These are phyloP conservation scores for Termitomyces sp. DNA, from an alignment of 768 basidiomycete species.

Conservation along the genomic window DNA sequence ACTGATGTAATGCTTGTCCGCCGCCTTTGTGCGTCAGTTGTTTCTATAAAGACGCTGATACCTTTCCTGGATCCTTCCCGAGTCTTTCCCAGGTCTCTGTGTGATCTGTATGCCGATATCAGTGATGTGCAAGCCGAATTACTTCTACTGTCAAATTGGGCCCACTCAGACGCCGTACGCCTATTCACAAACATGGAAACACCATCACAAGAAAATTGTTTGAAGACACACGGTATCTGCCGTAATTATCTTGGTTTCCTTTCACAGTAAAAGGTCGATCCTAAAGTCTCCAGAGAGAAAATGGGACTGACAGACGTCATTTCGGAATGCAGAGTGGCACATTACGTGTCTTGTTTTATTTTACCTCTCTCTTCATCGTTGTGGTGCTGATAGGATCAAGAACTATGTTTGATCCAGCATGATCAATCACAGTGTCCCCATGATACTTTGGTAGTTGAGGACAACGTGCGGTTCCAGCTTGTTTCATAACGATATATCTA, in stretches of 20 bases:
- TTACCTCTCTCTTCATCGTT: background rate
- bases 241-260: background rate
- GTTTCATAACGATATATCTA: too few relatives aligned
- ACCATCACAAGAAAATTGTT: background rate
- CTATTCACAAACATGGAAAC: too few relatives aligned
- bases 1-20: background rate
- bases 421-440: background rate
- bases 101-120: background rate
- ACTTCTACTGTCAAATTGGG: background rate
- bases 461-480: background rate
- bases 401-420: background rate
- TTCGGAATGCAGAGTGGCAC: too few relatives aligned
- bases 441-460: background rate
- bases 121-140: background rate
- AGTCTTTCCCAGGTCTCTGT: background rate
- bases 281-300: background rate
- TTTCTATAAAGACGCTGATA: too few relatives aligned
- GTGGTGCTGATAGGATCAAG: background rate
- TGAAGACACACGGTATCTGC: background rate
- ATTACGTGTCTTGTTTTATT: too few relatives aligned
- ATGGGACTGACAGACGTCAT: background rate
- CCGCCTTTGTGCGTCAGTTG: background rate
- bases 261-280: background rate
- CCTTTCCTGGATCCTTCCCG: background rate
- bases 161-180: background rate